phyloP scores from a whole-genome alignment of 1,284 basidiomycete species.

The Rugosomyces carneus region DNA sequence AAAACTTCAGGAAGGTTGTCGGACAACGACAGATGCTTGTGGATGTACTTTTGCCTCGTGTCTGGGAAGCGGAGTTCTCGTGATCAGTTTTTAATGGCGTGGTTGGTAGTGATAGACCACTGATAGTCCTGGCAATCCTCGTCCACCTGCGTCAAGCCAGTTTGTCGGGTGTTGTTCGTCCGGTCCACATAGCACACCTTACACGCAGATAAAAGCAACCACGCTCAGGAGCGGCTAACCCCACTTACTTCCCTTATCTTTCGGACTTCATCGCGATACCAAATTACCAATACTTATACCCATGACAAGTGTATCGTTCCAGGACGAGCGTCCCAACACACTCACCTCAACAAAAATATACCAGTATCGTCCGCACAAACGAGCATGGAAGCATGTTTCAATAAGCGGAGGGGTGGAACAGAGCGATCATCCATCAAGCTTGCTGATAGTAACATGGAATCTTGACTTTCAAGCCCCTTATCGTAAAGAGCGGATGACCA shows the following conservation, averaged over 20 bases:
- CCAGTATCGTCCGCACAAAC: conserved; percentile 28
- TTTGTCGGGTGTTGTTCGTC: not conserved
- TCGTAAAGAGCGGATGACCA: conserved; percentile 35
- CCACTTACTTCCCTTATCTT: not conserved
- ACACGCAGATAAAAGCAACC: conserved; percentile 4
- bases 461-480: conserved; percentile 41
- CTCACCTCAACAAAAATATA: conserved; percentile 26
- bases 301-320: conserved; percentile 8
- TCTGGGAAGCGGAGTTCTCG: conserved; percentile 18
- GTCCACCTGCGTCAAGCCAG: conserved; percentile 9
- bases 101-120: not conserved
- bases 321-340: conserved; percentile 20
- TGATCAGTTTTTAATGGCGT: conserved; percentile 17
- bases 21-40: not conserved
- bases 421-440: conserved; percentile 29
- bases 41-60: conserved; percentile 20
- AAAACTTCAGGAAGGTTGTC: not conserved
- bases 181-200: conserved; percentile 6
- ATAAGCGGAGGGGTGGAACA: conserved; percentile 19
- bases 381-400: conserved; percentile 34
- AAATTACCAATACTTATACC: too few species aligned
- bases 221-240: not conserved
- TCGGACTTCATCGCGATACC: not conserved
- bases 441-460: conserved; percentile 64
- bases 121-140: conserved; percentile 13